A percentile compares a stretch with the other conserved stretches of the same genome.
phyloP scores from a whole-genome alignment of 1,139 yeast genomes.

The Saccharomyces pastorianus region DNA sequence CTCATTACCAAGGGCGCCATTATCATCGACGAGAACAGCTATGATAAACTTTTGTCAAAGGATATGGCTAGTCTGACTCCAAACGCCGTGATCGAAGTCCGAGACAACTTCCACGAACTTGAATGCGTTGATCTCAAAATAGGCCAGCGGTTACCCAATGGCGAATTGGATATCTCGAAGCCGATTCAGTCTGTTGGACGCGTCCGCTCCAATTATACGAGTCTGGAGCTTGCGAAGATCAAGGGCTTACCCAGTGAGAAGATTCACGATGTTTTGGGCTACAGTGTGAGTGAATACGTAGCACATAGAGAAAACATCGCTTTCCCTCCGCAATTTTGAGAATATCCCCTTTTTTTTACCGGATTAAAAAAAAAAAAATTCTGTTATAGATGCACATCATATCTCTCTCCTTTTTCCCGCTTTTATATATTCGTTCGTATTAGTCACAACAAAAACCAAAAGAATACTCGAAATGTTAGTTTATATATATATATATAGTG shows the following conservation, averaged over 20 bases:
- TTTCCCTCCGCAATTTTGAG: constrained; percentile 46
- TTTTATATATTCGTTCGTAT: neutral
- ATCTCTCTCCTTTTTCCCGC: neutral
- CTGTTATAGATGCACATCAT: neutral
- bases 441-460: neutral
- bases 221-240: constrained; percentile 64
- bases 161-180: constrained; percentile 34
- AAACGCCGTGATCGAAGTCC: constrained; percentile 69
- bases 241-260: constrained; percentile 71
- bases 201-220: constrained; percentile 80
- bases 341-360: neutral
- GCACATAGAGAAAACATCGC: constrained; percentile 89
- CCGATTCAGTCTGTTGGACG: constrained; percentile 61
- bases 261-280: constrained; percentile 65
- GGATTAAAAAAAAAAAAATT: neutral
- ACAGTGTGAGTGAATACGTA: constrained; percentile 82
- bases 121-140: constrained; percentile 74
- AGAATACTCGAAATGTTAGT: neutral
- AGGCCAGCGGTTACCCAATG: constrained; percentile 36
- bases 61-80: constrained; percentile 86
- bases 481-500: neutral
- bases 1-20: constrained; percentile 69
- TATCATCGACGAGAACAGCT: constrained; percentile 76
- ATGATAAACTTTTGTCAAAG: constrained; percentile 49
- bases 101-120: constrained; percentile 74